phyloP scores from a whole-genome alignment of 164 flowering plant species.

The grape (Vitis vinifera) region DNA sequence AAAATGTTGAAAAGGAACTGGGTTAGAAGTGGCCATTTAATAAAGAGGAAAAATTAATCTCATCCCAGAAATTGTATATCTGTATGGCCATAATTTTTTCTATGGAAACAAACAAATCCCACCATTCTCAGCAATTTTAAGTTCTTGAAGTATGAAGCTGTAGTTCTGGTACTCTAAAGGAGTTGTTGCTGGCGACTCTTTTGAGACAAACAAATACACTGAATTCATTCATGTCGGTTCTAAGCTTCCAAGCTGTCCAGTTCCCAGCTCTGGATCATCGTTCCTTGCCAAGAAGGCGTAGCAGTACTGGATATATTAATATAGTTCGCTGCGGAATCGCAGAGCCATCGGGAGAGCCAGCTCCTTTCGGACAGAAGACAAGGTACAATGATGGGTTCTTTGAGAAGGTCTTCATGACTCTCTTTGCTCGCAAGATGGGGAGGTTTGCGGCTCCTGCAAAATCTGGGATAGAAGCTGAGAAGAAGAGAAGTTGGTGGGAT shows the following conservation, averaged over 20 bases:
- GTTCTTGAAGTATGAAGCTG: not conserved
- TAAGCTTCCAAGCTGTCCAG: slow-evolving; percentile 39
- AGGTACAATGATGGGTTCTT: slow-evolving; percentile 79
- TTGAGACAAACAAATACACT: not conserved
- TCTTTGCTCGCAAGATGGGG: slow-evolving; percentile 90
- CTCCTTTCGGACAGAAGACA: slow-evolving; percentile 90
- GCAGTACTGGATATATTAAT: not conserved
- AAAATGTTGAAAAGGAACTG: not conserved
- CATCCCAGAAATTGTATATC: not conserved
- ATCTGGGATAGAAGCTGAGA: slow-evolving; percentile 1
- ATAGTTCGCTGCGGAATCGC: slow-evolving; percentile 65
- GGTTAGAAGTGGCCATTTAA: not conserved
- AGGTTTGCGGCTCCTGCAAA: slow-evolving; percentile 48
- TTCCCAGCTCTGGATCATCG: slow-evolving; percentile 10
- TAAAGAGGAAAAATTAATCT: not conserved
- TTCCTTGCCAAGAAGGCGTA: not conserved
- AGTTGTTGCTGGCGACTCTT: not conserved
- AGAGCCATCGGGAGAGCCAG: slow-evolving; percentile 84
- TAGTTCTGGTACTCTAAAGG: too few species aligned
- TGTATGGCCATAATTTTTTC: slow-evolving; percentile 18
- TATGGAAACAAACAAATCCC: not conserved
- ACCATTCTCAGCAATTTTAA: not conserved
- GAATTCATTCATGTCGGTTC: slow-evolving; percentile 46
- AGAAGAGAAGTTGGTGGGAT: slow-evolving; percentile 43
- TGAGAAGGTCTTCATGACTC: slow-evolving; percentile 84